Evolutionary conservation across 768 basidiomycete genomes (phyloP), one percentile per base, ranked within the genome.

Genomic region (Pulveroboletus sp.): DNA sequence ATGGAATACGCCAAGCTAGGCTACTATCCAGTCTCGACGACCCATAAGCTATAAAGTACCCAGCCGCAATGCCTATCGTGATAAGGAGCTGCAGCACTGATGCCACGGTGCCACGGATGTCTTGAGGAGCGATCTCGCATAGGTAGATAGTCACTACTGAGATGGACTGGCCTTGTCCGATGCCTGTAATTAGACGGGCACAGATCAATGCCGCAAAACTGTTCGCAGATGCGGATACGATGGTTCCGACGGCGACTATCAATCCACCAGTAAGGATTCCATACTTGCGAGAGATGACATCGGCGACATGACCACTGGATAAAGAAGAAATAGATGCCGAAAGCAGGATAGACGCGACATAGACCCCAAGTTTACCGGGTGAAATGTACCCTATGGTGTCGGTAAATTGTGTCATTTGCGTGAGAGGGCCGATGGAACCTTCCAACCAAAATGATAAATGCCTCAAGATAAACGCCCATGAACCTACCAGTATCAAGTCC

Each of bases 121-220:
- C 57, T 9, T 67, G 58, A 2, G 75, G 74, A n/a, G 75, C 68
- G 19, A 75, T 72, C 53, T 77, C 75, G 46, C 68, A 67, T 1
- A 66, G 59, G 44, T 72, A 72, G 27, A 70, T 67, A 1, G 72
- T 74, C 43, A 71, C 65, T 7, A 73, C 68, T 2, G 72, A 72
- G 36, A 75, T 63, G 53, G 74, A 74, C 12, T 77, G 59, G 13
- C 76, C 76, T 53, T 77, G 70, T n/a, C 73, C 75, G 1, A 72
- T 51, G 0, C 77, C 78, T 2, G 75, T 71, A 39, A 79, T 59
- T 17, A 74, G 69, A 11, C 78, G 65, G 1, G 73, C 78, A 21
- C 73, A 60, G 24, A 78, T 66, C 24, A 80, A 61, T 48, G 70
- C 58, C 12, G 65, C 53, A 8, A 78, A 64, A 5, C 50, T 52